phyloP scores from a whole-genome alignment of 164 flowering plant species.

The Aristolochia fimbriata region DNA sequence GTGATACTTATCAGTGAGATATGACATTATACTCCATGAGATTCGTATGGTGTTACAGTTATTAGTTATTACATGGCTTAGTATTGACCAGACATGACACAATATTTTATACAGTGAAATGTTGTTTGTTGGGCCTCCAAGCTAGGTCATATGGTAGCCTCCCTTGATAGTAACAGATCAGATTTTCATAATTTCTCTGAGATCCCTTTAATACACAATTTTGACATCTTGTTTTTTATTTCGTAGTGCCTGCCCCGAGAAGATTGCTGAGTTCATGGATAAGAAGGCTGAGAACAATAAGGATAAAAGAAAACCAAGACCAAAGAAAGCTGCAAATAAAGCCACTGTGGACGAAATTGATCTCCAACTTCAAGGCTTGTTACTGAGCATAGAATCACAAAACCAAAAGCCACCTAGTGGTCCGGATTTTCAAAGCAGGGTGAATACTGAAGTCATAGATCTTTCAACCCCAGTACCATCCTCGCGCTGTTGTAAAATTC shows the following conservation, averaged over 20 bases:
- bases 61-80: too few relatives aligned
- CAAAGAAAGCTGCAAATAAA: conserved; percentile 26
- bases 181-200: neutral
- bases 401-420: conserved; percentile 8
- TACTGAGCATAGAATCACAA: conserved; percentile 42
- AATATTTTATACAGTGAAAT: neutral
- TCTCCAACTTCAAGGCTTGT: conserved; percentile 35
- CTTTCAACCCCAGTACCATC: conserved; percentile 64
- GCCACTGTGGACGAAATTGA: conserved; percentile 34
- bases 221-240: neutral
- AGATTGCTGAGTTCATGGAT: conserved; percentile 57
- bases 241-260: conserved; percentile 87
- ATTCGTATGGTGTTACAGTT: too few relatives aligned
- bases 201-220: neutral
- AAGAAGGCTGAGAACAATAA: conserved; percentile 43
- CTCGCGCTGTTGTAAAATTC: conserved; percentile 8
- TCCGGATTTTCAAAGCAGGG: neutral
- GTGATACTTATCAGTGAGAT: too few relatives aligned
- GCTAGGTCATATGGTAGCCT: too few relatives aligned
- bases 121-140: too few relatives aligned
- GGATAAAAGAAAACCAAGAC: conserved; percentile 28
- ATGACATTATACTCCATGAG: too few relatives aligned
- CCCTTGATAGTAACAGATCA: too few relatives aligned
- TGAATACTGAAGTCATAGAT: conserved; percentile 42
- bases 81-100: too few relatives aligned